Evolutionary conservation across 345 rosid genomes (phyloP), one percentile per base, ranked within the genome.

Genomic region (Hibiscus syriacus): DNA sequence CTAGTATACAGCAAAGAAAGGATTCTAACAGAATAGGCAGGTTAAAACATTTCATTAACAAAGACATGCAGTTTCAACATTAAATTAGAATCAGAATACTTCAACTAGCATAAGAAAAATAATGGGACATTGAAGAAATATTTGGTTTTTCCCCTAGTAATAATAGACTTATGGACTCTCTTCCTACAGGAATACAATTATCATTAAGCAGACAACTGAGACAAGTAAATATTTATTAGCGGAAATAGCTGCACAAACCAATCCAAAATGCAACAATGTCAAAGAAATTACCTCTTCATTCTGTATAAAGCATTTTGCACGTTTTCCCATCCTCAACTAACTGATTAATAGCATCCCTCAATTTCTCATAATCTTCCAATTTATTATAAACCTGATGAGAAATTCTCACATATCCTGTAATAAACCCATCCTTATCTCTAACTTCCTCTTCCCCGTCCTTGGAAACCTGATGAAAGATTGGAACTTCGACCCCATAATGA

Each of bases 321-420:
- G 74, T 70, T 39, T 69, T 68, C 12, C 57, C 70, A 57, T 77
- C 78, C 58, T 82, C 74, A 65, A 81, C 79, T 46, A 87, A 63
- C 77, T 46, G 69, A 67, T 75, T 77, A 57, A 89, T 63, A 11
- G 92, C 89, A 77, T 87, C 75, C 76, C 81, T 82, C 27, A 89
- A 74, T 71, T 77, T 89, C 80, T 73, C 83, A 62, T 85, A 89
- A 77, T 89, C 92, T 73, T 85, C 85, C 55, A 77, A 29, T 54
- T 74, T 78, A 66, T 89, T 89, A 69, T 89, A 89, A 75, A 89
- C 72, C 78, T 87, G 90, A 78, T 74, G 79, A 67, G 92, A 89
- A 56, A 89, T 84, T 78, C 92, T 77, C 0, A 77, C 86, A 74
- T 87, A 87, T 0, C 83, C 87, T 0, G 84, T 79, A 55, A 87